A percentile compares a stretch with the other conserved stretches of the same genome.
Conservation (phyloP, 176 grass and related monocot species). For the Secale cereale region DNA sequence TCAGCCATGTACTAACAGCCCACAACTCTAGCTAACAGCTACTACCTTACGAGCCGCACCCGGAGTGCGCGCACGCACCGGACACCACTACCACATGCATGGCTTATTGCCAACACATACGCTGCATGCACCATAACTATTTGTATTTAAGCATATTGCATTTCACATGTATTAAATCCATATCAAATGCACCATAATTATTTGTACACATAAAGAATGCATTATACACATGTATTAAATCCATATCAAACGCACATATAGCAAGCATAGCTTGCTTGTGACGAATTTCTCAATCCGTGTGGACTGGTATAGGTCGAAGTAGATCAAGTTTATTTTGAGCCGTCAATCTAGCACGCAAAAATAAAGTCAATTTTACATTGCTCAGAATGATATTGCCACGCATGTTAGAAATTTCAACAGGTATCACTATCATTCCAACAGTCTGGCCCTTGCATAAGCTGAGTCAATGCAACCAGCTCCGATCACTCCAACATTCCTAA, state of each 20-base stretch:
- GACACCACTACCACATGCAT: too few relatives aligned
- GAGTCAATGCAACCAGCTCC: constrained; percentile 86
- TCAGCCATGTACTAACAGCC: too few relatives aligned
- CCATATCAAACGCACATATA: neutral
- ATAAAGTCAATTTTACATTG: neutral
- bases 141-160: too few relatives aligned
- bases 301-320: constrained; percentile 88
- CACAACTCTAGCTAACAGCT: too few relatives aligned
- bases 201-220: too few relatives aligned
- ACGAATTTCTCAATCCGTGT: constrained; percentile 93
- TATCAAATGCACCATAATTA: neutral
- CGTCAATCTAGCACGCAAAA: constrained; percentile 52
- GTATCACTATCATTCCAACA: constrained; percentile 84
- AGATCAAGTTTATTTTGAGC: constrained; percentile 96
- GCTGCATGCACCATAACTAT: too few relatives aligned
- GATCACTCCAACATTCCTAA: constrained; percentile 88
- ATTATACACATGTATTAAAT: neutral
- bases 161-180: too few relatives aligned
- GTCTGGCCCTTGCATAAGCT: constrained; percentile 78
- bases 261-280: constrained; percentile 38
- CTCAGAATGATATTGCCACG: neutral
- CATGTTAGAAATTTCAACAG: neutral
- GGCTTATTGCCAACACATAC: too few relatives aligned
- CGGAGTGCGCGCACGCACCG: too few relatives aligned
- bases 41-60: too few relatives aligned